Base-by-base conservation (phyloP, 257 asterid species). In the Solanum paucissectum region DNA sequence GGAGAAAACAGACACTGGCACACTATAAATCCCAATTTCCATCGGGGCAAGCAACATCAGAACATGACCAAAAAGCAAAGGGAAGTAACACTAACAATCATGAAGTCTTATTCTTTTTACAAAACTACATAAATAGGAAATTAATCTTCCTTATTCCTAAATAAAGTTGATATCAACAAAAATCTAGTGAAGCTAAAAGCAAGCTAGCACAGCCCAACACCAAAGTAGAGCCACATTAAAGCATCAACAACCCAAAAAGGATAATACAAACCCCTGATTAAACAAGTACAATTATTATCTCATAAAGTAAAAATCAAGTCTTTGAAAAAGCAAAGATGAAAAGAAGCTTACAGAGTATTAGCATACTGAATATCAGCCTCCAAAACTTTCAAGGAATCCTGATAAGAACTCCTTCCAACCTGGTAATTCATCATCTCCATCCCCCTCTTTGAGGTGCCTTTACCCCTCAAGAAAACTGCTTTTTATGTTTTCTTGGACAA, bases 341-440 rank as follows among this genome's bases (percentile, higher is more conserved):
- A 83, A 27, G 73, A 13, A 20, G 34, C 98, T 92, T 92, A 96
- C 99, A 96, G 86, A 90, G 93, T 89, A 92, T 96, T 96, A 66
- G 98, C 98, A 90, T 93, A 95, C 89, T 92, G 97, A 82, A 95
- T 92, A 91, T 96, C 99, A 87, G 93, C 89, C 92, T 96, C 99
- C 84, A 96, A 91, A 87, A 91, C 92, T 91, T 93, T 95, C 90
- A 95, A 79, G 64, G 98, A 93, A 20, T 95, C 97, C 89, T 87
- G 91, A 91, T 90, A 94, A 37, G 97, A 93, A 91, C 86, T 84
- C 91, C 92, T 92, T 21, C 94, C 94, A 86, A 94, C 90, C 92
- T 95, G 95, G 84, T 93, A 94, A 89, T 91, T 92, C 93, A 92
- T 83, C 93, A 93, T 95, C 90, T 95, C 97, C 95, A 95, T 92